A percentile compares a stretch with the other conserved stretches of the same genome.
Conservation (phyloP, 2,329 filamentous ascomycete species). For the Clathrospora elynae region DNA sequence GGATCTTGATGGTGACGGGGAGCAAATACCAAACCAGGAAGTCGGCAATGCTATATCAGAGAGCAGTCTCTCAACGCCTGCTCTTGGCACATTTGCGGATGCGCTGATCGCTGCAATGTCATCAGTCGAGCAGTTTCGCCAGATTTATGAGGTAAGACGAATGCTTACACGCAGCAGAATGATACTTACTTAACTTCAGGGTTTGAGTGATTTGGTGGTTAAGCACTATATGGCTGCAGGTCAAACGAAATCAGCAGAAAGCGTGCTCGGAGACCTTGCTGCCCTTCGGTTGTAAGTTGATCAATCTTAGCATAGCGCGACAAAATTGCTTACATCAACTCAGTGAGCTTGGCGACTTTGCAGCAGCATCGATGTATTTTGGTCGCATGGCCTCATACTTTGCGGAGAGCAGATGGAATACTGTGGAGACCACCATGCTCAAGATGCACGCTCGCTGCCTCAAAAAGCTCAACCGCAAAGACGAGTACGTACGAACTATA, state of each 20-base stretch:
- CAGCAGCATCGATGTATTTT: conserved; percentile 76
- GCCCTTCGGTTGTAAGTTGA: conserved; percentile 70
- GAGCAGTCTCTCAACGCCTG: conserved; percentile 13
- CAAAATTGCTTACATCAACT: conserved; percentile 9
- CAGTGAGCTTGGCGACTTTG: conserved; percentile 70
- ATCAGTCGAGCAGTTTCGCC: conserved; percentile 48
- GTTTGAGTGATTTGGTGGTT: conserved; percentile 81
- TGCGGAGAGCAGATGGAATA: conserved; percentile 75
- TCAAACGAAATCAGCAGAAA: conserved; percentile 76
- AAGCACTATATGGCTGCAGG: conserved; percentile 82
- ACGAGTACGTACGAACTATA: conserved; percentile 78
- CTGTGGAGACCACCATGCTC: conserved; percentile 81
- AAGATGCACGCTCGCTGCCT: conserved; percentile 85
- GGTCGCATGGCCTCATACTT: conserved; percentile 74
- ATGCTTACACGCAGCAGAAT: not conserved
- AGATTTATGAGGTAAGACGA: conserved; percentile 47
- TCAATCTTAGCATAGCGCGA: not conserved
- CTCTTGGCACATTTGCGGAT: conserved; percentile 37
- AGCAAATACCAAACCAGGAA: conserved; percentile 12
- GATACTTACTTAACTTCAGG: conserved; percentile 65
- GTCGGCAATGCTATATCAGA: conserved; percentile 12
- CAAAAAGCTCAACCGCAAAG: conserved; percentile 72
- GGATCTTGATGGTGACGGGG: conserved; percentile 38
- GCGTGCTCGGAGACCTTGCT: conserved; percentile 81
- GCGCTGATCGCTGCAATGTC: conserved; percentile 42